A percentile compares a stretch with the other conserved stretches of the same genome.
These are phyloP conservation scores for Naganishia kalamii DNA, from an alignment of 768 basidiomycete species.

Conservation along the genomic window DNA sequence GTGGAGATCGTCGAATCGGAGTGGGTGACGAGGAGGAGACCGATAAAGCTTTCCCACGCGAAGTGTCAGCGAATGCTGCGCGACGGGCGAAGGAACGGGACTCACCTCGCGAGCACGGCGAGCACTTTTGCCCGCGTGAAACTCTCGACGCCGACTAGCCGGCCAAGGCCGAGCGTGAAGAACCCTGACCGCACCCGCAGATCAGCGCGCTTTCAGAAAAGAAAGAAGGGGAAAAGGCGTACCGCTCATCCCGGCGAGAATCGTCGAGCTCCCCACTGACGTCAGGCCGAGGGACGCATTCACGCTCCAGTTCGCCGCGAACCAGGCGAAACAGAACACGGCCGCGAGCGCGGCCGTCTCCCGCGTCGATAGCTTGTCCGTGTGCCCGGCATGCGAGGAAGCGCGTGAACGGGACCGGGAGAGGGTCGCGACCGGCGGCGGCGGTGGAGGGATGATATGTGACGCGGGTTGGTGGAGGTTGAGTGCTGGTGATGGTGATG, in stretches of 20 bases:
- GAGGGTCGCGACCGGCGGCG: background rate
- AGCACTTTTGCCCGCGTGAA: constrained; percentile 65
- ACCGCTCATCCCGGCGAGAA: constrained; percentile 86
- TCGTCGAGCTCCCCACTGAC: constrained; percentile 87
- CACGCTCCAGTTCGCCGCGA: constrained; percentile 84
- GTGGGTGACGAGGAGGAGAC: constrained; percentile 79
- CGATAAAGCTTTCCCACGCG: constrained; percentile 58
- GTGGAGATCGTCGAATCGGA: constrained; percentile 58
- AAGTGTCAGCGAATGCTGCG: background rate
- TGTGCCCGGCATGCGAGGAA: no score
- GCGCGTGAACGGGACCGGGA: background rate
- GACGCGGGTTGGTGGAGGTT: constrained; percentile 13
- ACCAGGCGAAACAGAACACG: constrained; percentile 79
- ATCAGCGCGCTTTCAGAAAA: background rate
- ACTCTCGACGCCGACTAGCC: constrained; percentile 71
- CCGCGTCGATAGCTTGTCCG: constrained; percentile 50
- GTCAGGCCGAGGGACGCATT: constrained; percentile 80
- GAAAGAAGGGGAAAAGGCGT: constrained; percentile 31
- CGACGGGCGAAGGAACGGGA: background rate
- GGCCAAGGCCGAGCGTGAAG: constrained; percentile 81
- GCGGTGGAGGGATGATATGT: background rate
- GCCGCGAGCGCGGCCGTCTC: constrained; percentile 76
- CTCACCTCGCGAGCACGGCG: constrained; percentile 73
- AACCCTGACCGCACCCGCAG: constrained; percentile 58
- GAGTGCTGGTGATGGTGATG: constrained; percentile 25